Percentiles rank a stretch among this genome's conserved stretches.
phyloP scores from a whole-genome alignment of 805 yeast species.

The Candida piceae region DNA sequence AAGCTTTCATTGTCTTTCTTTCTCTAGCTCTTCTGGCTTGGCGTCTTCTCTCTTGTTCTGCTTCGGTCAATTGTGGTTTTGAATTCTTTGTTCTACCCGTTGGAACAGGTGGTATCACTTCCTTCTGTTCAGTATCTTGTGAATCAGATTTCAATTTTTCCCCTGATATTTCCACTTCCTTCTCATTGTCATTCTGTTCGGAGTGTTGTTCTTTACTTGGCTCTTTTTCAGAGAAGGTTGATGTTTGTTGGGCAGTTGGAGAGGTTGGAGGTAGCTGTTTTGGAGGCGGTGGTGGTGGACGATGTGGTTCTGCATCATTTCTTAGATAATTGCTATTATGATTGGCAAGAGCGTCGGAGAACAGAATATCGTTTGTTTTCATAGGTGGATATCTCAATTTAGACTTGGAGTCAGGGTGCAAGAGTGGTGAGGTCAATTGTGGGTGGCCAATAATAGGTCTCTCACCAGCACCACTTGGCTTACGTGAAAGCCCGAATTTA shows the following conservation, averaged over 20 bases:
- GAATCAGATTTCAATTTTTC: background rate
- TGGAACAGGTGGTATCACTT: conserved; percentile 29
- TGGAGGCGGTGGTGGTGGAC: conserved; percentile 28
- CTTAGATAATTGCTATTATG: background rate
- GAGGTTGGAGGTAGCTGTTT: background rate
- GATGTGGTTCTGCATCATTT: background rate
- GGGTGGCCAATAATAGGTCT: background rate
- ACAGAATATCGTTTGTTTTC: background rate
- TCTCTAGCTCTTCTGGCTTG: conserved; percentile 74
- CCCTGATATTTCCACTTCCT: too few species aligned
- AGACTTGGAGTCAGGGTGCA: background rate
- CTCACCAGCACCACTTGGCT: background rate
- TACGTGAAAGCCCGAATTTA: background rate
- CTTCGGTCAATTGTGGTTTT: conserved; percentile 42
- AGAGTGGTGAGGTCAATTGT: background rate
- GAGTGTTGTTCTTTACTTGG: background rate
- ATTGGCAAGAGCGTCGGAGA: too few species aligned
- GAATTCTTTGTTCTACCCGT: conserved; percentile 15
- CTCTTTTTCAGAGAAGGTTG: conserved; percentile 1
- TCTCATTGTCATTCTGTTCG: background rate
- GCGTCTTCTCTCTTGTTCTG: conserved; percentile 60
- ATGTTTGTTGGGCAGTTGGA: background rate
- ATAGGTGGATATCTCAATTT: background rate
- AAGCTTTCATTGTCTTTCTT: conserved; percentile 62
- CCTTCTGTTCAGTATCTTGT: background rate